Evolutionary conservation across 2,329 filamentous ascomycete species (phyloP), one percentile per base, ranked within the genome.

Genomic region (Botrytis squamosa): DNA sequence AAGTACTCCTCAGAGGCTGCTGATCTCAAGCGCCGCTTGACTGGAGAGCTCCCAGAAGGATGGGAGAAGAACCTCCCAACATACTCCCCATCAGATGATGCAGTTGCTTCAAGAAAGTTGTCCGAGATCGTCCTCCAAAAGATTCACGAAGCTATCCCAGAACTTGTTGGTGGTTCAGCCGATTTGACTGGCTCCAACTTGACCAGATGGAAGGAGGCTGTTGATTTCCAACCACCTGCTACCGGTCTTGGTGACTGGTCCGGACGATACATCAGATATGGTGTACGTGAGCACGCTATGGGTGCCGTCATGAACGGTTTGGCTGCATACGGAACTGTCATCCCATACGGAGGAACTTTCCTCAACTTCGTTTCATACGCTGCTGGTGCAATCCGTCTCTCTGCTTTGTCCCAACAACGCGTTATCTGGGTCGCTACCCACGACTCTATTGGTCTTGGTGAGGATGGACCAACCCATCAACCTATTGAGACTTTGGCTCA

Each of bases 281-380:
- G 94, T 89, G 93, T 97, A 80, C 92, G 94, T 84, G 94, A 97
- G 88, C 94, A 97, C 84, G 93, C 85, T 80, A 97, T 97, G 94
- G 93, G 92, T 82, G 93, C 93, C 81, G 93, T 97, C 85, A 92
- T 97, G 87, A 97, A 97, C 88, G 96, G 96, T 86, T 88, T 99
- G 75, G 90, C 94, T 77, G 96, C 95, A 77, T 99, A 98, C 85
- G 96, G 96, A 80, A 97, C 94, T 81, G 88, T 98, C 82, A 92
- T 99, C 82, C 96, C 96, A 79, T 97, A 95, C 80, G 91, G 91
- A 78, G 96, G 96, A 85, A 98, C 96, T 81, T 99, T 99, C 91
- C 88, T 99, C 80, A 99, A 98, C 92, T 99, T 99, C 85, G 94
- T 98, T 79, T 98, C 95, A 40, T 99, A 99, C 84, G 95, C 93